These are phyloP conservation scores for Trichoderma reesei DNA, from an alignment of 495 filamentous ascomycete species.

Conservation along the genomic window DNA sequence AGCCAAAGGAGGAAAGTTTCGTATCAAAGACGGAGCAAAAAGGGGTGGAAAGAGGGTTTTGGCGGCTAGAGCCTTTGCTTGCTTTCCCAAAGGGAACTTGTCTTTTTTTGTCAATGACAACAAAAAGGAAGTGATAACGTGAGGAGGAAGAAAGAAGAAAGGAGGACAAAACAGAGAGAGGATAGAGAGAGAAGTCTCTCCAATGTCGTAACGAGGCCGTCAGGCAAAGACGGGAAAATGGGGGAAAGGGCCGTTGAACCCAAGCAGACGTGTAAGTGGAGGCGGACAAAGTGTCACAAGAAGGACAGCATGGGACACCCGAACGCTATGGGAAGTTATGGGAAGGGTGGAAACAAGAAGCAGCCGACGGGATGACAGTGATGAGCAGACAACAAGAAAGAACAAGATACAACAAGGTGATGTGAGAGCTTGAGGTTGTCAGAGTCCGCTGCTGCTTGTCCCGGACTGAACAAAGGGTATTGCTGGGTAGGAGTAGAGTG, in stretches of 20 bases:
- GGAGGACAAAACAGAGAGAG: too few species aligned
- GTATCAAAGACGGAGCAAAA: not conserved
- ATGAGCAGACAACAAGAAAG: not conserved
- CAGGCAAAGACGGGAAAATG: not conserved
- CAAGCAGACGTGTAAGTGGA: slow-evolving; percentile 5
- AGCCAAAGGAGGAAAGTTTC: not conserved
- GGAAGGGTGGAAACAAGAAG: not conserved
- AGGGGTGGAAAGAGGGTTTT: not conserved
- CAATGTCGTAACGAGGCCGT: not conserved
- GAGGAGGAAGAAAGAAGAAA: too few species aligned
- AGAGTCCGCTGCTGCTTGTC: too few species aligned
- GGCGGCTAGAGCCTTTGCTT: not conserved
- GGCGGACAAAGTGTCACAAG: slow-evolving; percentile 5
- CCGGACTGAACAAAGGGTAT: too few species aligned
- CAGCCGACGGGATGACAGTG: slow-evolving; percentile 6
- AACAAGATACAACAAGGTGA: not conserved
- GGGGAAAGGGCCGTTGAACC: not conserved
- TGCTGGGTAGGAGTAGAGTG: not conserved
- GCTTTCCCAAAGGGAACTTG: too few species aligned
- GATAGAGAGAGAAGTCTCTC: too few species aligned
- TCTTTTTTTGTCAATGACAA: not conserved
- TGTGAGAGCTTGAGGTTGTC: not conserved
- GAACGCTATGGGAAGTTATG: not conserved
- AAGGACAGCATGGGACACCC: slow-evolving; percentile 5
- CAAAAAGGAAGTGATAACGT: not conserved